Evolutionary conservation across 768 basidiomycete genomes (phyloP), one percentile per base, ranked within the genome.

Genomic region (Porphyrellus cyaneotinctus): DNA sequence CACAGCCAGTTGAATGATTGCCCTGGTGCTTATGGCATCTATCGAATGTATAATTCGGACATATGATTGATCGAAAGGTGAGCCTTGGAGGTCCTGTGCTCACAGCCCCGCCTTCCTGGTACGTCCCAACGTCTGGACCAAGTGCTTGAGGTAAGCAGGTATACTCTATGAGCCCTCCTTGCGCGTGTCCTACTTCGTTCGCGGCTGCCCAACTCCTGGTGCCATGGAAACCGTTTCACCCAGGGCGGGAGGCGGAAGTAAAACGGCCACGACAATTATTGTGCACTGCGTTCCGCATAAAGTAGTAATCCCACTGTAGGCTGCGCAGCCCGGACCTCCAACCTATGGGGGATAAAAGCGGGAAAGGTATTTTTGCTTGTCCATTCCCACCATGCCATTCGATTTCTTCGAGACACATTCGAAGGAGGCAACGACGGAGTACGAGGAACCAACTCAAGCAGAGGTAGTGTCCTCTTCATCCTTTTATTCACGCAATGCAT

Each of bases 401-500:
- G 13, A 38, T 39, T 39, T 23, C 13, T 36, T 20, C 6, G 20
- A 26, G 2, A 35, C 41, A 17, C 23, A 1, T 31, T 35, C 49
- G 11, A 43, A 42, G 18, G 36, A 6, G 31, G 35, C 22, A 23
- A 20, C 20, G 9, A 11, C 8, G 18, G 39, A 30, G 18, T 35
- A 39, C 1, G 44, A 32, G 14, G 42, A 2, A 36, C 47, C 48
- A 2, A 56, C 43, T 47, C 56, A 44, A 59, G 51, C 13, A 52
- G 57, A 64, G 54, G 63, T 64, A 10, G 4, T 4, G 15, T 46
- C 31, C n/a, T 15, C 30, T 11, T 38, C 15, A 11, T 42, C n/a
- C 30, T 24, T 32, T n/a, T 14, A 3, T 20, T 22, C 13, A 13
- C 17, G 14, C n/a, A 10, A 30, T 23, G 12, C 15, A 14, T 23